phyloP scores from a whole-genome alignment of 768 basidiomycete genomes.

The Naematelia aurantialba region DNA sequence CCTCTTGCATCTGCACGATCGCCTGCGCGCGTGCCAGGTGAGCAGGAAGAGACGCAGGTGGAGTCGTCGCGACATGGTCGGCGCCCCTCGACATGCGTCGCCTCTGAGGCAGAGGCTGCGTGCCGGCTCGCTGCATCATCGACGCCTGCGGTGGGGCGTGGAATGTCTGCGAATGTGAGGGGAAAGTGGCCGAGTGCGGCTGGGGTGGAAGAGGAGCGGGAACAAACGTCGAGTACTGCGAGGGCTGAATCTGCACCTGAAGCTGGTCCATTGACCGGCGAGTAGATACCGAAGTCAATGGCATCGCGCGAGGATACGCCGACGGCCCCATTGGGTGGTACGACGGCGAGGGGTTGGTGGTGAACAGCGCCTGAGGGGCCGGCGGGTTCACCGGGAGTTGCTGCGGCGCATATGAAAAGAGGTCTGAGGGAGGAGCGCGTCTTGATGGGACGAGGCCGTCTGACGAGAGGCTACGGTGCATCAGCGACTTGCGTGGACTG shows the following conservation, averaged over 20 bases:
- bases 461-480: slow-evolving; percentile 27
- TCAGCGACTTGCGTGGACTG: background rate
- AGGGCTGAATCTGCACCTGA: slow-evolving; percentile 20
- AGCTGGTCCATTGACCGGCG: background rate
- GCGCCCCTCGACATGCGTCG: slow-evolving; percentile 5
- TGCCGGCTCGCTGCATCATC: slow-evolving; percentile 34
- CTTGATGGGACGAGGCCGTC: slow-evolving; percentile 27
- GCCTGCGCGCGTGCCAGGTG: slow-evolving; percentile 37
- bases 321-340: slow-evolving; percentile 10
- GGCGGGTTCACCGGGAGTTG: slow-evolving; percentile 26
- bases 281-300: slow-evolving; percentile 6
- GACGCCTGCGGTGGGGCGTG: slow-evolving; percentile 15
- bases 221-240: slow-evolving; percentile 22
- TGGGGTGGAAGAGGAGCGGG: slow-evolving; percentile 17
- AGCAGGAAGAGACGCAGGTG: slow-evolving; percentile 18
- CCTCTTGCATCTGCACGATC: slow-evolving; percentile 33
- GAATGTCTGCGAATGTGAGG: slow-evolving; percentile 5
- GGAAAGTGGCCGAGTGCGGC: slow-evolving; percentile 30
- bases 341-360: slow-evolving; percentile 29
- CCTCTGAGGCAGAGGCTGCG: slow-evolving; percentile 32
- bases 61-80: slow-evolving; percentile 3
- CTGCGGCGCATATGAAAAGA: slow-evolving; percentile 39
- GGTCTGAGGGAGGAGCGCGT: slow-evolving; percentile 33
- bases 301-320: slow-evolving; percentile 19
- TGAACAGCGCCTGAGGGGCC: slow-evolving; percentile 31